Evolutionary conservation across 2,329 filamentous ascomycete genomes (phyloP).

Genomic region (Aspergillus candidus): DNA sequence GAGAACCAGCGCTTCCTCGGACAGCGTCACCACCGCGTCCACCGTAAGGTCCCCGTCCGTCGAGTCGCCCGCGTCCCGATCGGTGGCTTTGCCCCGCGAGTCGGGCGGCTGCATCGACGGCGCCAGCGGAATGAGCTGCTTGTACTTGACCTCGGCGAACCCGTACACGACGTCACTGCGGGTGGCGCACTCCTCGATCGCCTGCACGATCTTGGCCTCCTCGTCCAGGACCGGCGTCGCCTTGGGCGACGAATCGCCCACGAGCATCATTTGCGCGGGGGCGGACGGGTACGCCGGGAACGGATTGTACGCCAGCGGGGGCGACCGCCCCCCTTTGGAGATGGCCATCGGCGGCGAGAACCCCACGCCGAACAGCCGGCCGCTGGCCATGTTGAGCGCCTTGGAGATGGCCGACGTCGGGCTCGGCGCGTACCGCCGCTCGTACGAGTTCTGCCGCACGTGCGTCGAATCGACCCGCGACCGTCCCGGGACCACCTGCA

Average conservation of each 20-base stretch:
- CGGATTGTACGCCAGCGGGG: conserved; percentile 51
- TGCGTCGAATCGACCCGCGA: conserved; percentile 55
- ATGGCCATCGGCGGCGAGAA: conserved; percentile 45
- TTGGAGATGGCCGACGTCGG: conserved; percentile 89
- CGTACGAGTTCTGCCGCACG: conserved; percentile 72
- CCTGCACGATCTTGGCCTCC: conserved; percentile 68
- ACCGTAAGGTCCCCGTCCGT: conserved; percentile 75
- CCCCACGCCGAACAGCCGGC: conserved; percentile 46
- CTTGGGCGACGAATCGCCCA: conserved; percentile 55
- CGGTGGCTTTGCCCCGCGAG: conserved; percentile 21
- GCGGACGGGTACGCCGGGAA: conserved; percentile 80
- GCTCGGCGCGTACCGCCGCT: conserved; percentile 66
- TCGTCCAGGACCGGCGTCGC: conserved; percentile 62
- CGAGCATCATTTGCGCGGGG: conserved; percentile 60
- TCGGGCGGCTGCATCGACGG: conserved; percentile 53
- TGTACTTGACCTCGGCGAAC: conserved; percentile 97
- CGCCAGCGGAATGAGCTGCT: conserved; percentile 84
- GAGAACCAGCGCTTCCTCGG: conserved; percentile 88
- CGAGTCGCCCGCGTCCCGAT: conserved; percentile 37
- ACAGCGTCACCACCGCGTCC: conserved; percentile 78
- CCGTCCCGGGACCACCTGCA: conserved; percentile 66
- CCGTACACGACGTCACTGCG: conserved; percentile 94
- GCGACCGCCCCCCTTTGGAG: conserved; percentile 42
- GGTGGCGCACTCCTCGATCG: conserved; percentile 86
- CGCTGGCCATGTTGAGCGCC: conserved; percentile 88